These are phyloP conservation scores for Colletotrichum filicis DNA, from an alignment of 2,329 filamentous ascomycete genomes.

Conservation along the genomic window DNA sequence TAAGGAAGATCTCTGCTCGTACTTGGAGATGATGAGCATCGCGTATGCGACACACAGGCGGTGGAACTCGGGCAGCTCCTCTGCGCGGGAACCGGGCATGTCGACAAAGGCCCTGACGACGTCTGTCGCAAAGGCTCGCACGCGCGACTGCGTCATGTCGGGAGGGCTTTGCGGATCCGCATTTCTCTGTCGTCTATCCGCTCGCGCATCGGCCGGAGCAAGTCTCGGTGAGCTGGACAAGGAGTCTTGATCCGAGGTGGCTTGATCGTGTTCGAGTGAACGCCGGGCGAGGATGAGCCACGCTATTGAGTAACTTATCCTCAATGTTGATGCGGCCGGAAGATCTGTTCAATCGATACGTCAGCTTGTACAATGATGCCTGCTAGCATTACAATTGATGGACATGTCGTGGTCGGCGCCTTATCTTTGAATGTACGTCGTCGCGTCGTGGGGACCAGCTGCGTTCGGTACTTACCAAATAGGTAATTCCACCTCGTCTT, in stretches of 20 bases:
- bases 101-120: constrained; percentile 29
- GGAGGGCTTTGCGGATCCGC: not conserved
- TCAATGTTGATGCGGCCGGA: constrained; percentile 46
- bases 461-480: constrained; percentile 40
- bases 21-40: constrained; percentile 32
- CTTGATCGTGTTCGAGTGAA: constrained; percentile 27
- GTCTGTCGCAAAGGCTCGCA: constrained; percentile 26
- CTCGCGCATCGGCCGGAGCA: constrained; percentile 5
- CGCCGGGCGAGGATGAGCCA: constrained; percentile 44
- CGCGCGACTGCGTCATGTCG: constrained; percentile 24
- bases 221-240: constrained; percentile 27
- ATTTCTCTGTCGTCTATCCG: not conserved
- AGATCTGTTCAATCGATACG: constrained; percentile 38
- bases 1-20: constrained; percentile 17
- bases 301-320: constrained; percentile 46
- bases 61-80: constrained; percentile 33
- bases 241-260: constrained; percentile 29
- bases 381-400: not conserved
- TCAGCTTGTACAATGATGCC: not conserved
- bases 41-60: constrained; percentile 32
- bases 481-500: constrained; percentile 48
- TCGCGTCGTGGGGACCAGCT: not conserved
- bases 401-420: not conserved
- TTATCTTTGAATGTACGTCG: not conserved
- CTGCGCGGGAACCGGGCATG: constrained; percentile 28